These are phyloP conservation scores for Penicillium bovifimosum DNA, from an alignment of 495 filamentous ascomycete genomes.

Conservation along the genomic window DNA sequence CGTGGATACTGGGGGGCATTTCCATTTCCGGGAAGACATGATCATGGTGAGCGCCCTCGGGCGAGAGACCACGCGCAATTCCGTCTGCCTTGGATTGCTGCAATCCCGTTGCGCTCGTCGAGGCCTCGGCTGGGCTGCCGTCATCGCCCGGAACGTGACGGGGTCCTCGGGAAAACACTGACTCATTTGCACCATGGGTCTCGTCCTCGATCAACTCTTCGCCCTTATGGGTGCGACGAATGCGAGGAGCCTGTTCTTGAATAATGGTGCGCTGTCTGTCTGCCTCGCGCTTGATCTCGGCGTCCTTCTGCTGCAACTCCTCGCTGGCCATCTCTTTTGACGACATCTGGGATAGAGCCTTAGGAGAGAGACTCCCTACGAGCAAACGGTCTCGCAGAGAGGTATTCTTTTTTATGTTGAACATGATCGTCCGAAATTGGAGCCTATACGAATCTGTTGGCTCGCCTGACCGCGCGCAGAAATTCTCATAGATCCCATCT, in stretches of 20 bases:
- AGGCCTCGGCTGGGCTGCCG: constrained; percentile 33
- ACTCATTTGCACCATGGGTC: constrained; percentile 39
- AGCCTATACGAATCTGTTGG: constrained; percentile 48
- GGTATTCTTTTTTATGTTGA: constrained; percentile 82
- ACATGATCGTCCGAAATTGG: constrained; percentile 60
- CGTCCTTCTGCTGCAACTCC: constrained; percentile 74
- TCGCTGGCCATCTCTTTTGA: constrained; percentile 86
- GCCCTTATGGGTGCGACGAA: constrained; percentile 90
- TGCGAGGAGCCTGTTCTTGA: constrained; percentile 74
- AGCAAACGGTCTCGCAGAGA: constrained; percentile 73
- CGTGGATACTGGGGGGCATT: constrained; percentile 35
- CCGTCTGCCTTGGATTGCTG: constrained; percentile 23
- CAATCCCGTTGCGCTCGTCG: constrained; percentile 24
- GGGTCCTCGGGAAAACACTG: constrained; percentile 42
- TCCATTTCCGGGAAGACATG: constrained; percentile 45
- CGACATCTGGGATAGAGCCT: constrained; percentile 74
- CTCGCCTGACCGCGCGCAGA: constrained; percentile 46
- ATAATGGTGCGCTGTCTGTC: constrained; percentile 86
- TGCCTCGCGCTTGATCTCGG: constrained; percentile 66
- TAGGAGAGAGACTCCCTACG: constrained; percentile 59
- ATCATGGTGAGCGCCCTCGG: constrained; percentile 35
- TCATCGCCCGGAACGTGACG: constrained; percentile 39
- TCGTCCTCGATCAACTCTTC: constrained; percentile 83
- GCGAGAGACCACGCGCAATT: constrained; percentile 26
- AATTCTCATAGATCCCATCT: constrained; percentile 56